Evolutionary conservation across 331 rosid genomes (phyloP), one percentile per base, ranked within the genome.

Genomic region (Saraca asoca): DNA sequence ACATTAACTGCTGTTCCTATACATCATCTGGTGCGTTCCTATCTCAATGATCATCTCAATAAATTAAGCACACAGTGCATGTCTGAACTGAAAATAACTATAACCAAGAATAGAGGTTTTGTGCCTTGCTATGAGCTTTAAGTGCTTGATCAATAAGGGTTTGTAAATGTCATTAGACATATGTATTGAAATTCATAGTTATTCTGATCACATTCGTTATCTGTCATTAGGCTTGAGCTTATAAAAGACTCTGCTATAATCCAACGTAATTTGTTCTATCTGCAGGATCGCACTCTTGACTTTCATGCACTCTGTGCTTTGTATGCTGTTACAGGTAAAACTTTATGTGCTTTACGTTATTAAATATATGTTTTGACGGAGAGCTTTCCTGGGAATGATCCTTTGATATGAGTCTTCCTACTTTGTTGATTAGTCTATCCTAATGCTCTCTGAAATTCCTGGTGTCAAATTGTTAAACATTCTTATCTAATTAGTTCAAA

Each of bases 211-310:
- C 35, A 44, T 5, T 34, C 24, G 2, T 42, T 46, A 37, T 45
- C 51, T 66, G 13, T 42, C 43, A 24, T 12, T 20, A 57, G 43
- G 49, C 11, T 49, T n/a, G 1, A 16, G 64, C 49, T 54, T 16
- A 33, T 37, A 34, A 45, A 52, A 44, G 54, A n/a, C 42, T 53
- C 11, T 24, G 29, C 17, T 46, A 61, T 69, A 62, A 35, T 60
- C 57, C 70, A 44, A 81, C 43, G 14, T 11, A 13, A n/a, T 51
- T 63, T 58, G 13, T 51, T 48, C 44, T 72, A 35, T 79, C 48
- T 64, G 48, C 95, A 91, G 97, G 97, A 91, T 80, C 90, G 96
- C 39, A 88, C 96, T 58, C 91, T 91, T 15, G 96, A 88, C 75
- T 91, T 91, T 68, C 78, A 67, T n/a, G 91, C 85, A 51, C 79